Evolutionary conservation across 768 basidiomycete genomes (phyloP), one percentile per base, ranked within the genome.

Genomic region (Asterophora lycoperdoides): DNA sequence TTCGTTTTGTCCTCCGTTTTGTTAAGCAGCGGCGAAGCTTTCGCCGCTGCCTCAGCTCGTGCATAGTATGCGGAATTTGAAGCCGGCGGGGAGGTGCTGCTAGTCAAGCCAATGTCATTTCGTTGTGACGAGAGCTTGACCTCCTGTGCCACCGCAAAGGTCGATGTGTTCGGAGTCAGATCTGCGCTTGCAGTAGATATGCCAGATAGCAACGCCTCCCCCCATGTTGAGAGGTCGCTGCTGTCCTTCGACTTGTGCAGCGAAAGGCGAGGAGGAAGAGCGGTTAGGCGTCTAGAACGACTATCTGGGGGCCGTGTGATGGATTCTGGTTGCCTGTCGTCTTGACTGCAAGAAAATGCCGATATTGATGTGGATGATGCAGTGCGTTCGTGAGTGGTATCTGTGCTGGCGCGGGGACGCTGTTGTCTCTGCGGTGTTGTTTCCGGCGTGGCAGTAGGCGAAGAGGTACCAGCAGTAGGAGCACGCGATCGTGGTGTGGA

Each of bases 241-340:
- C 62, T 64, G 38, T 66, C 67, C 33, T 77, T 74, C 30, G 70
- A 68, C 39, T 65, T 63, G 49, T 80, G 78, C 23, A 82, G 66
- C 4, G 80, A 82, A 26, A 84, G 57, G 11, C 82, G 74, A 9
- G 82, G 82, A 0, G 82, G 77, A 17, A 67, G 58, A 1, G 64
- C 63, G 2, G 62, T 61, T 4, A 64, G 60, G 30, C 63, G 58
- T 46, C 66, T 65, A 42, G 50, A 33, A 40, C 44, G 50, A 30
- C 43, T 52, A 33, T 53, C 46, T 8, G 43, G 23, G 20, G 36
- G 48, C 11, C 32, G 38, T 14, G 51, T 20, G 44, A 39, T 23
- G 11, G 39, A 13, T 29, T 48, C 41, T 36, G 43, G 32, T 18
- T 43, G 37, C 48, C 45, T 30, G 38, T 40, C 13, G 37, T 37